Conservation (phyloP, 208 protist species). For the Trypanosomatidae sp. region DNA sequence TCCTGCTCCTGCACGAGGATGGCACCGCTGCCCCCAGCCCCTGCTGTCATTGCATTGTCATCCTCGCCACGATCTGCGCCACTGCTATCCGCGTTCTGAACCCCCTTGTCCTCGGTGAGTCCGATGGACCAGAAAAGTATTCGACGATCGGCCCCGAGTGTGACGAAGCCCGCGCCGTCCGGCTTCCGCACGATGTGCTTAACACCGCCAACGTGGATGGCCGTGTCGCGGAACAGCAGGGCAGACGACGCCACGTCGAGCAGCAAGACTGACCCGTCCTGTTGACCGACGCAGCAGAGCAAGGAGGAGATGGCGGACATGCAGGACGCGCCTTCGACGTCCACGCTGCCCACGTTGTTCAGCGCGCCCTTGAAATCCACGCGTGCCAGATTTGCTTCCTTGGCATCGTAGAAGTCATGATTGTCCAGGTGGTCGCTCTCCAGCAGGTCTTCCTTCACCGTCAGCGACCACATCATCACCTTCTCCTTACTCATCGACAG, state of each 20-base stretch:
- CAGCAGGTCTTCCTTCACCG: conserved; percentile 37
- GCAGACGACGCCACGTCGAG: conserved; percentile 61
- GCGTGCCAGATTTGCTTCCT: conserved; percentile 66
- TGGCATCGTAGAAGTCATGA: conserved; percentile 75
- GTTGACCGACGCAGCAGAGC: conserved; percentile 72
- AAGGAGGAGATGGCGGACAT: conserved; percentile 66
- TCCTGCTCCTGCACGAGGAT: conserved; percentile 75
- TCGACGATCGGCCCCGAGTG: conserved; percentile 80
- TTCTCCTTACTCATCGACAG: conserved; percentile 83
- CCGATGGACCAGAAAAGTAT: conserved; percentile 82
- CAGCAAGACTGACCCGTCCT: conserved; percentile 72
- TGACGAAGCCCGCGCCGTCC: conserved; percentile 71
- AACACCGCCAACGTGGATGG: conserved; percentile 83
- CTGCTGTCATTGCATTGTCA: conserved; percentile 1
- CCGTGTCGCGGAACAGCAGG: conserved; percentile 87
- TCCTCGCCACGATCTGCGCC: neutral
- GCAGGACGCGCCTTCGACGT: conserved; percentile 48
- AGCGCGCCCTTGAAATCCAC: conserved; percentile 55
- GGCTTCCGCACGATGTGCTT: conserved; percentile 50
- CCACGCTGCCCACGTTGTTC: conserved; percentile 50
- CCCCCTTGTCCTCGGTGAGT: conserved; percentile 34
- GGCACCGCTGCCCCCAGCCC: conserved; percentile 6
- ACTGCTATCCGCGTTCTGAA: neutral
- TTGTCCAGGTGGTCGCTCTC: conserved; percentile 39
- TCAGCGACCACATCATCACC: conserved; percentile 80